Evolutionary conservation across 2,329 filamentous ascomycete species (phyloP), one percentile per base, ranked within the genome.

Genomic region (Sarocladiaceae sp.): DNA sequence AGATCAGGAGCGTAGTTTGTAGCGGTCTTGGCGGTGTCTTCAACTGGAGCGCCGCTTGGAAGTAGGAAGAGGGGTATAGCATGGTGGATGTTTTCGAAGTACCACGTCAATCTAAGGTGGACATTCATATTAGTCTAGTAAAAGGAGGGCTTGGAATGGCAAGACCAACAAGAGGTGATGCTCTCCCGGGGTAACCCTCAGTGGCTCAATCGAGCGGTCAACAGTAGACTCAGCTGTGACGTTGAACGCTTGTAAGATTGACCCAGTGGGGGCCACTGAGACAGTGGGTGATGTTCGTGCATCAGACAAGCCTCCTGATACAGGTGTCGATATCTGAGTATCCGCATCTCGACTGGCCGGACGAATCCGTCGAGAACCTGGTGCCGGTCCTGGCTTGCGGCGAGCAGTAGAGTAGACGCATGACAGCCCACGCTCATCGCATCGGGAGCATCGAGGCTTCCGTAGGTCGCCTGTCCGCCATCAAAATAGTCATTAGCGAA

Each of bases 371-470:
- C 39, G 17, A 18, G 37, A 52, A 6, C 33, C 35, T 10, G 17
- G 35, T 1, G 13, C 25, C 17, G 50, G 50, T 5, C 50, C 50
- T 29, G 50, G 50, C 29, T 44, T 52, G 22, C 50, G 50, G 7
- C 50, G 50, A 15, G 37, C 22, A 23, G 25, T 6, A 7, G 50
- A 44, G 37, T 52, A 52, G 25, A 33, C n/a, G 25, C 50, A 52
- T 20, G 23, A 12, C 10, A 44, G 13, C 29, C 37, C 50, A 17
- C 50, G 50, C 10, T 29, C 18, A 20, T n/a, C n/a, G 37, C 50
- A 52, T n/a, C 22, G 25, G 37, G 50, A 52, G 23, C 50, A 52
- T 44, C 11, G 40, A 15, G 50, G 50, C 28, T 39, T 35, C 23
- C 39, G 15, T 15, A 37, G 35, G 25, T 52, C 50, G 12, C 50